Conservation (phyloP, 768 basidiomycete species). For the Megacollybia marginata region DNA sequence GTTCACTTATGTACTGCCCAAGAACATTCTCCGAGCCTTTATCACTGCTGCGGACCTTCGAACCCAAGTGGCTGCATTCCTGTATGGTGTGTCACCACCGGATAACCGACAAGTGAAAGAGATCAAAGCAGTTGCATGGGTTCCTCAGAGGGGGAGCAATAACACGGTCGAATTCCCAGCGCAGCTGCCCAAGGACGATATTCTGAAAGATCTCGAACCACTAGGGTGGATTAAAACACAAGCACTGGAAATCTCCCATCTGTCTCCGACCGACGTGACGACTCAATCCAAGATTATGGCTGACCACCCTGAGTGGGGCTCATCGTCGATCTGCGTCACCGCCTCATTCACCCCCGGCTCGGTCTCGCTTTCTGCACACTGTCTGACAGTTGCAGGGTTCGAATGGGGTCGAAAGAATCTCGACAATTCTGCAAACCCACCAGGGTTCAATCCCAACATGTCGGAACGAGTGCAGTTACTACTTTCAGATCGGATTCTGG, state of each 20-base stretch:
- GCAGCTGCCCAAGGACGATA: conserved; percentile 90
- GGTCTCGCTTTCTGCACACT: conserved; percentile 91
- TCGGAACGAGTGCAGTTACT: conserved; percentile 91
- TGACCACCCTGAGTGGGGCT: conserved; percentile 91
- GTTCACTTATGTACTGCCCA: conserved; percentile 93
- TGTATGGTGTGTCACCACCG: conserved; percentile 88
- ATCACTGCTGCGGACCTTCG: conserved; percentile 90
- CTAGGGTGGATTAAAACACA: conserved; percentile 98
- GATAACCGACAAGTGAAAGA: conserved; percentile 99
- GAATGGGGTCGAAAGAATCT: conserved; percentile 97
- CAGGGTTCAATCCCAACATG: conserved; percentile 98
- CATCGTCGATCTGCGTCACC: conserved; percentile 88
- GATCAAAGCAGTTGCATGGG: conserved; percentile 95
- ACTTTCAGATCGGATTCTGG: conserved; percentile 91
- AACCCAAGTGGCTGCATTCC: conserved; percentile 90
- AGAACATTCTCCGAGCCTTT: conserved; percentile 93
- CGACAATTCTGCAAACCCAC: conserved; percentile 78
- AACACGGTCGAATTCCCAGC: conserved; percentile 87
- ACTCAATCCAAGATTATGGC: conserved; percentile 97
- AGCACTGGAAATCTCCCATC: conserved; percentile 83
- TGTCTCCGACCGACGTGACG: conserved; percentile 89
- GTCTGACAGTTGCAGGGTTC: conserved; percentile 84
- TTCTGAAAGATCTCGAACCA: conserved; percentile 92
- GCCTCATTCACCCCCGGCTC: conserved; percentile 98
- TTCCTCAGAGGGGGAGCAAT: conserved; percentile 96